Base-by-base conservation (phyloP, 371 early-diverging fungal species). In the Mortierella sp. region DNA sequence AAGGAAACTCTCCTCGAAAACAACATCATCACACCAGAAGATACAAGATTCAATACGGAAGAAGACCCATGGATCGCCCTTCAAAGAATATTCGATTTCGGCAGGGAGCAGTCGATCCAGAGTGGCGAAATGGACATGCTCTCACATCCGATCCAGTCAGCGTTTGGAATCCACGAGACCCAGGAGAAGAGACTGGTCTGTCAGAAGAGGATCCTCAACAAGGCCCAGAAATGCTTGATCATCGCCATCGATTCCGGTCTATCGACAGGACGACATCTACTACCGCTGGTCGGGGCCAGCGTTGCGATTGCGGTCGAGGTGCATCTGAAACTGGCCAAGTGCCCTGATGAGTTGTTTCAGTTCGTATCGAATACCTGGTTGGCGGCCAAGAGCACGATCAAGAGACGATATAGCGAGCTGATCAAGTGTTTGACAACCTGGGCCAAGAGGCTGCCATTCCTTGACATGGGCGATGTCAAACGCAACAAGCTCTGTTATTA, bases 391-490 rank as follows among this genome's bases (percentile, higher is more conserved):
- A 14, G 3, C 3, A 67, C 62, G 21, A 28, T 73, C 27, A 32
- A 12, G 6, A 11, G 3, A 9, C 58, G 68, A 17, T 44, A 58
- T 30, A 48, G n/a, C 4, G 73, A 73, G 27, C 32, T 73, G 15
- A 37, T 46, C 27, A 37, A 39, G n/a, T 57, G 63, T 24, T 59
- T 73, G 59, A 34, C 59, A 11, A 19, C 26, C 6, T 67, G 73
- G 67, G 67, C 59, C 17, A 47, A 24, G 5, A 67, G 60, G 2
- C 58, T 73, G 12, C 73, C 73, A 6, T 73, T 54, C n/a, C n/a
- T n/a, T n/a, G n/a, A n/a, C n/a, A n/a, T n/a, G 50, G 42, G 15
- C 28, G 49, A 49, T 21, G 44, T 61, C 41, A 49, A 50, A 31
- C 51, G 51, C 2, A 28, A 39, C 1, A 56, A 70, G 44, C 59